Base-by-base conservation (phyloP, 768 basidiomycete genomes). In the Dictyophora rubrovolvata region DNA sequence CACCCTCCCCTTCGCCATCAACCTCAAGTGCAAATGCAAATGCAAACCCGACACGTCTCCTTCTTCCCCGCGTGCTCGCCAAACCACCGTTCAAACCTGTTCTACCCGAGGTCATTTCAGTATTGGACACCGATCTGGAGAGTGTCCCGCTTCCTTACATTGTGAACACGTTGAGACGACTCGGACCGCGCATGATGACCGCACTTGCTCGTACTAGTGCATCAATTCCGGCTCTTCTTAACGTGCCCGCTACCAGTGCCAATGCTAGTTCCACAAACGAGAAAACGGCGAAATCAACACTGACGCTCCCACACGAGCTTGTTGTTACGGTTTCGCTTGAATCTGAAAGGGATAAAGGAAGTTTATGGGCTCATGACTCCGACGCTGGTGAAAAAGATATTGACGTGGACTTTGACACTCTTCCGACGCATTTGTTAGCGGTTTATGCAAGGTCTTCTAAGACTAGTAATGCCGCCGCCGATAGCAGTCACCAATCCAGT, bases 121-220 rank as follows among this genome's bases (percentile, higher is more conserved):
- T 83, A n/a, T 71, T 80, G 59, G 80, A 80, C 36, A 77, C 80
- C 22, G 74, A 71, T 10, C 71, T 85, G 10, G 69, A 60, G 7
- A 75, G 75, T 17, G 73, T 79, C 10, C 85, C 87, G 5, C 69
- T 81, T 48, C 83, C 86, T 62, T 90, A 86, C 66, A 69, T 88
- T 59, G 79, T 78, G 17, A 77, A 80, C 22, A 70, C 71, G 17
- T 68, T 87, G 28, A 74, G 75, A 22, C 66, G 69, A 0, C 64
- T 79, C n/a, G 79, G 80, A 46, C 69, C 69, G 20, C 23, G 53
- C 2, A 54, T 54, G 53, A 54, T 54, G 28, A 20, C 53, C 9
- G 53, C 53, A 28, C 34, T 54, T 1, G 21, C 53, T 10, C 53
- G 53, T 11, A 54, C 53, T 2, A 54, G 23, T 36, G 53, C 53